Evolutionary conservation across 805 yeast genomes (phyloP).

Genomic region (Metschnikowia noctiluminum): DNA sequence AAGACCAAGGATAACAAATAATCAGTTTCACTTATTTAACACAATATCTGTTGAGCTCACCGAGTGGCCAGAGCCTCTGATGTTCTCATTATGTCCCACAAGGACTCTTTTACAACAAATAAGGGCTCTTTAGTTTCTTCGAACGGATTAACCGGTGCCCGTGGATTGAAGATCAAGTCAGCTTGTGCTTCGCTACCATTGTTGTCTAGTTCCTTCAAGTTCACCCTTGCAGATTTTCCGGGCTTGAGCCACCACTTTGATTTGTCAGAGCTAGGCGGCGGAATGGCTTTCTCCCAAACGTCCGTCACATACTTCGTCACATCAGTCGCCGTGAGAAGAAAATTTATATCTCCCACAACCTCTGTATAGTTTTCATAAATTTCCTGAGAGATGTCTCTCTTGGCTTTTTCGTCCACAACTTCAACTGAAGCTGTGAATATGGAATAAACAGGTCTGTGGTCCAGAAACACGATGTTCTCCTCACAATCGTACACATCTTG

Average conservation of each 20-base stretch:
- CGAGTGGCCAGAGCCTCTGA: not conserved
- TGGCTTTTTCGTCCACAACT: constrained; percentile 60
- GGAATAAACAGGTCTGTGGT: constrained; percentile 88
- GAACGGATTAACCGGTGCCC: constrained; percentile 72
- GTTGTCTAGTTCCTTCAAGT: constrained; percentile 43
- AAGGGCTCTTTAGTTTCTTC: constrained; percentile 48
- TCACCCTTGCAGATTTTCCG: constrained; percentile 70
- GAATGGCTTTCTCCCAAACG: constrained; percentile 47
- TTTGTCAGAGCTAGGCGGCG: constrained; percentile 84
- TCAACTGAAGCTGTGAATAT: constrained; percentile 60
- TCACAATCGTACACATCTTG: constrained; percentile 61
- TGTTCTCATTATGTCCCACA: constrained; percentile 7
- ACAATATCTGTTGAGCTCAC: too few relatives aligned
- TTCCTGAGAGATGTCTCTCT: constrained; percentile 50
- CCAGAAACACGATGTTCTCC: constrained; percentile 64
- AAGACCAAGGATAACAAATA: not conserved
- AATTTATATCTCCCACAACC: constrained; percentile 44
- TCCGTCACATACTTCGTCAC: constrained; percentile 25
- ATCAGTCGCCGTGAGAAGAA: constrained; percentile 28
- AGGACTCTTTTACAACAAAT: constrained; percentile 36
- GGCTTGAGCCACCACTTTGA: constrained; percentile 91
- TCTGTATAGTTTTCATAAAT: constrained; percentile 55
- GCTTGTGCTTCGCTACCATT: constrained; percentile 15
- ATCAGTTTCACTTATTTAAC: too few relatives aligned
- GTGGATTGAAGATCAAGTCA: constrained; percentile 58